Evolutionary conservation across 805 yeast genomes (phyloP).

Genomic region (Sugiyamaella lignohabitans): DNA sequence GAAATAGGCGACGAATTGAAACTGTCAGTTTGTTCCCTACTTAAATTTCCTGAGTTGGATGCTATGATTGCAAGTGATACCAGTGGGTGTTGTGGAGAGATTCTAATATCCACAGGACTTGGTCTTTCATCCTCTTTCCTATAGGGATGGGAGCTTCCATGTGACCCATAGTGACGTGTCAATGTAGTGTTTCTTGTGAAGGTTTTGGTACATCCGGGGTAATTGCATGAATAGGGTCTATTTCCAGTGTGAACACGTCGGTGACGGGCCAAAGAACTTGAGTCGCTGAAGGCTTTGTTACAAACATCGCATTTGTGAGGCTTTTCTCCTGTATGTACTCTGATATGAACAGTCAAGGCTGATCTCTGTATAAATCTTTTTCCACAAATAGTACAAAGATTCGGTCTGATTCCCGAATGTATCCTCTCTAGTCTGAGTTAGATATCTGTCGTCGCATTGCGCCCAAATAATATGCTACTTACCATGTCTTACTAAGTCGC

Average conservation of each 20-base stretch:
- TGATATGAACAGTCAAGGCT: constrained; percentile 69
- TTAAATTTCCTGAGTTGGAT: too few relatives aligned
- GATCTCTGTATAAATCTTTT: constrained; percentile 79
- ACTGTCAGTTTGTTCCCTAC: neutral
- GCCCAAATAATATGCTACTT: neutral
- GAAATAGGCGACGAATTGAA: neutral
- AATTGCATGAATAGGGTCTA: constrained; percentile 74
- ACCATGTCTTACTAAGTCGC: constrained; percentile 71
- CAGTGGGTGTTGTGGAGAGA: too few relatives aligned
- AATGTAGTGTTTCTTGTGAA: constrained; percentile 83
- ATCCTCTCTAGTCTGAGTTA: constrained; percentile 38
- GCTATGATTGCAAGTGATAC: too few relatives aligned
- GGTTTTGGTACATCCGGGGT: constrained; percentile 57
- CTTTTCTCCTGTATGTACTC: constrained; percentile 78
- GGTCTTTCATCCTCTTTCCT: too few relatives aligned
- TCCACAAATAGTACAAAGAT: constrained; percentile 49
- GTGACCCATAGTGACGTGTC: constrained; percentile 65
- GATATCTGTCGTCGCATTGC: neutral
- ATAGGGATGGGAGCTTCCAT: too few relatives aligned
- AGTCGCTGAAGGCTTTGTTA: constrained; percentile 31
- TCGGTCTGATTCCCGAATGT: constrained; percentile 42
- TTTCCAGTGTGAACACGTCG: constrained; percentile 79
- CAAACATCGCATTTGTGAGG: constrained; percentile 52
- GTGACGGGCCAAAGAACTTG: constrained; percentile 63
- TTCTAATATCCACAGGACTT: too few relatives aligned